These are phyloP conservation scores for Candida methanosorbosa DNA, from an alignment of 805 yeast species.

Conservation along the genomic window DNA sequence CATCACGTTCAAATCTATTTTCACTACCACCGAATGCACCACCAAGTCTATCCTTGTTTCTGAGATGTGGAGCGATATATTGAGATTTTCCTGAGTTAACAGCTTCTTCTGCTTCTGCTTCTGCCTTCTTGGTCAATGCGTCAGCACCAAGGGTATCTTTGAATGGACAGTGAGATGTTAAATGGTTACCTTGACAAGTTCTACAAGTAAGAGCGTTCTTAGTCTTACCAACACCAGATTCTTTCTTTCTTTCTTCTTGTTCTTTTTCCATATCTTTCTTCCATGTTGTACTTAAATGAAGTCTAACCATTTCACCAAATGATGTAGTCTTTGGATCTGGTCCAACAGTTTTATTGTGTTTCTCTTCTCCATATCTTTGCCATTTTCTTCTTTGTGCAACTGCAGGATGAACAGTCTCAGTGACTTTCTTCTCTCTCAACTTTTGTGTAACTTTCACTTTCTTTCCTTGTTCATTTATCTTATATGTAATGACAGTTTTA, in stretches of 20 bases:
- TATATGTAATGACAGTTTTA: slow-evolving; percentile 74
- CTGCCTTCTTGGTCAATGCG: slow-evolving; percentile 11
- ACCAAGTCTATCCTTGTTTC: too few relatives aligned
- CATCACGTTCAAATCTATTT: slow-evolving; percentile 56
- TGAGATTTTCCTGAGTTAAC: slow-evolving; percentile 22
- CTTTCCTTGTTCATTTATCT: slow-evolving; percentile 68
- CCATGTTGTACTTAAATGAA: slow-evolving; percentile 71
- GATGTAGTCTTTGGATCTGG: slow-evolving; percentile 87
- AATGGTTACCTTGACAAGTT: slow-evolving; percentile 90
- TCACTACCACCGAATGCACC: slow-evolving; percentile 27
- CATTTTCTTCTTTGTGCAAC: slow-evolving; percentile 87
- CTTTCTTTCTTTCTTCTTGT: slow-evolving; percentile 41
- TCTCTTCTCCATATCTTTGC: slow-evolving; percentile 83
- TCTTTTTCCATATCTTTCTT: slow-evolving; percentile 69
- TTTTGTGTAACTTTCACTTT: slow-evolving; percentile 83
- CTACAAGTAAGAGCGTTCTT: slow-evolving; percentile 59
- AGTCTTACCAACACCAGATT: slow-evolving; percentile 50
- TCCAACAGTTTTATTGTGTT: slow-evolving; percentile 58
- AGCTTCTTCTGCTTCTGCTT: slow-evolving; percentile 9
- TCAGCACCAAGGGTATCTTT: slow-evolving; percentile 70
- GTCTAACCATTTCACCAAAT: slow-evolving; percentile 73
- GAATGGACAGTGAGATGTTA: slow-evolving; percentile 92
- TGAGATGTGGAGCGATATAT: slow-evolving; percentile 58
- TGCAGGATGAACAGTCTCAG: slow-evolving; percentile 73
- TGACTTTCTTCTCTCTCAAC: slow-evolving; percentile 66